Percentiles rank a stretch among this genome's conserved stretches.
These are phyloP conservation scores for maize (Zea mays) DNA, from an alignment of 176 grass and related monocot species.

Conservation along the genomic window Zm-B73-REFERENCE-NAM-5.0 NC_050101.1:103608001-103608500, in stretches of 20 bases:
- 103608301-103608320: neutral
- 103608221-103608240: slow-evolving; percentile 97
- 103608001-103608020: slow-evolving; percentile 10
- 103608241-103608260: slow-evolving; percentile 95
- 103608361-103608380: neutral
- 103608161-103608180: neutral
- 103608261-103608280: slow-evolving; percentile 72
- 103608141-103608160: neutral
- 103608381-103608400: neutral
- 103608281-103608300: slow-evolving; percentile 21
- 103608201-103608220: slow-evolving; percentile 80
- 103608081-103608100: slow-evolving; percentile 82
- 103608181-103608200: neutral
- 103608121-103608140: slow-evolving; percentile 20
- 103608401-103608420: neutral
- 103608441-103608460: neutral
- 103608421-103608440: slow-evolving; percentile 32
- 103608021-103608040: slow-evolving; percentile 69
- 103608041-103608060: slow-evolving; percentile 66
- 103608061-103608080: slow-evolving; percentile 74
- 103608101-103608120: slow-evolving; percentile 56
- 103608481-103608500: neutral
- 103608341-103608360: neutral
- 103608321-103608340: neutral
- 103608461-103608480: neutral